Conservation (phyloP, 768 basidiomycete species). For the Chalciporus chontae region DNA sequence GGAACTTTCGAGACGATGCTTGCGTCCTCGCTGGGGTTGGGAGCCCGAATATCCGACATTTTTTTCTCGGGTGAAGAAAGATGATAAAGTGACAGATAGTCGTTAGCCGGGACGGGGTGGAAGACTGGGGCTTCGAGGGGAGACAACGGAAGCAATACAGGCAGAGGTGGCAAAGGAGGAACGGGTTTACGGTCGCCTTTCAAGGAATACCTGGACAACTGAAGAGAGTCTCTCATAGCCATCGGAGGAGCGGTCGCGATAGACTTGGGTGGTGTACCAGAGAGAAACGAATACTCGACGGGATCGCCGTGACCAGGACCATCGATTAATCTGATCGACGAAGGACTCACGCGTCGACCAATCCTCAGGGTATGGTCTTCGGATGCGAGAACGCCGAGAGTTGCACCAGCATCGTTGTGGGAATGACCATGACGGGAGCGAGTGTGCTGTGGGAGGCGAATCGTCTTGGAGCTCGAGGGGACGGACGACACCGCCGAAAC, state of each 20-base stretch:
- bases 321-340: constrained; percentile 26
- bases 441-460: not conserved
- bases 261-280: constrained; percentile 19
- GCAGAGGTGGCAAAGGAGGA: constrained; percentile 21
- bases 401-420: constrained; percentile 8
- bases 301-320: constrained; percentile 9
- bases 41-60: not conserved
- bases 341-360: constrained; percentile 14
- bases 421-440: not conserved
- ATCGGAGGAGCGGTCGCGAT: constrained; percentile 19
- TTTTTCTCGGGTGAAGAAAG: constrained; percentile 18
- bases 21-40: not conserved
- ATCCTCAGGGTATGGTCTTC: not conserved
- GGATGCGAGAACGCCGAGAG: not conserved
- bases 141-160: constrained; percentile 13
- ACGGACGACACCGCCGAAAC: not conserved
- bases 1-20: not conserved
- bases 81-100: constrained; percentile 14
- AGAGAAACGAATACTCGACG: constrained; percentile 23
- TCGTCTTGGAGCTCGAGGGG: constrained; percentile 1
- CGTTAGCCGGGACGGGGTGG: not conserved
- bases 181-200: constrained; percentile 14
- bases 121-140: not conserved
- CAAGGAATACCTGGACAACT: constrained; percentile 17
- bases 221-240: constrained; percentile 28